These are phyloP conservation scores for Suillus alpinus DNA, from an alignment of 768 basidiomycete genomes.

Conservation along the genomic window DNA sequence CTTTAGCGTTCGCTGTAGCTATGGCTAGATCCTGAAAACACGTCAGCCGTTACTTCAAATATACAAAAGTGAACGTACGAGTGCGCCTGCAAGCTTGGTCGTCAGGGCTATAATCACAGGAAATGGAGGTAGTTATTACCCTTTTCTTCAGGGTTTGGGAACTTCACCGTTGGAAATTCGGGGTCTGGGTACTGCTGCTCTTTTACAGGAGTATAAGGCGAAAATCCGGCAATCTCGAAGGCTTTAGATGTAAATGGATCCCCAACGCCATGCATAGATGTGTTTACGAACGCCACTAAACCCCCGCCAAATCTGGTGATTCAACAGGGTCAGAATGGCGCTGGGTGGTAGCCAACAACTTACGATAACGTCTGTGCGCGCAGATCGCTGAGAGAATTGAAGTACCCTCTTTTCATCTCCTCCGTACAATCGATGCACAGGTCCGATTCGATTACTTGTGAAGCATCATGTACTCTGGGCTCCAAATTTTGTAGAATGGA, in stretches of 20 bases:
- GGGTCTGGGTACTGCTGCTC: conserved; percentile 77
- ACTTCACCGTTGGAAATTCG: conserved; percentile 79
- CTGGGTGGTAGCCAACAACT: background rate
- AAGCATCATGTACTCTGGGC: conserved; percentile 44
- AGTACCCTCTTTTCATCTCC: conserved; percentile 59
- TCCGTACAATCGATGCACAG: conserved; percentile 56
- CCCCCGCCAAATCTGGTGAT: no score
- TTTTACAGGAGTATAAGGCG: conserved; percentile 55
- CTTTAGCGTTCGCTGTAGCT: conserved; percentile 49
- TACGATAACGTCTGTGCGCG: background rate
- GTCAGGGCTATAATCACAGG: conserved; percentile 7
- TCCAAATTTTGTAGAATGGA: conserved; percentile 62
- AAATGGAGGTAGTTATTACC: conserved; percentile 39
- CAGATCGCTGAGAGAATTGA: conserved; percentile 34
- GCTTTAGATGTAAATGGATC: conserved; percentile 57
- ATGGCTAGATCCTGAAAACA: conserved; percentile 67
- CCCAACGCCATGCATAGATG: conserved; percentile 89
- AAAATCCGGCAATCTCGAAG: conserved; percentile 58
- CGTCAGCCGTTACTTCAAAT: background rate
- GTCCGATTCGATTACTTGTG: conserved; percentile 35
- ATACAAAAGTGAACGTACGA: conserved; percentile 33
- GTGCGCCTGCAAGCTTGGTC: conserved; percentile 37
- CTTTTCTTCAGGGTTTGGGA: conserved; percentile 91
- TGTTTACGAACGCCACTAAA: conserved; percentile 70
- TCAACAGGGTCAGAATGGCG: conserved; percentile 13